Conservation (phyloP, 176 grass and related monocot genomes). For the Zea luxurians region DNA sequence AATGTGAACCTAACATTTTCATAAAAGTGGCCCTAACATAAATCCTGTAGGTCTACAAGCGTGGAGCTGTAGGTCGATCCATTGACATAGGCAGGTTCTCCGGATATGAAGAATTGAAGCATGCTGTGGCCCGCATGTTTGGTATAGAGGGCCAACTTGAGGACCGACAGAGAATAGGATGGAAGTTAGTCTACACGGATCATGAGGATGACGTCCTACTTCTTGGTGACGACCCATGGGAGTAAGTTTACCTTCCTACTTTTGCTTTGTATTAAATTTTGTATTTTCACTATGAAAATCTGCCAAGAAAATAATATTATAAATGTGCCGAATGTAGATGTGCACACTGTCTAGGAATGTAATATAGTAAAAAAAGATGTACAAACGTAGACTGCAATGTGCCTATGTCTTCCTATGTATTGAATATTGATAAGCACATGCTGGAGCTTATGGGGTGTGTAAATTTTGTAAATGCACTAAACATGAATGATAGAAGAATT, state of each 20-base stretch:
- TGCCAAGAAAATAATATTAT: slow-evolving; percentile 10
- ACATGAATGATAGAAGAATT: not conserved
- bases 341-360: not conserved
- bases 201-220: slow-evolving; percentile 91
- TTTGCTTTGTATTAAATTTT: slow-evolving; percentile 6
- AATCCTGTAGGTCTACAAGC: slow-evolving; percentile 84
- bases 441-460: not conserved
- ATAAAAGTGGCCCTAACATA: slow-evolving; percentile 8
- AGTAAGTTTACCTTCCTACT: slow-evolving; percentile 61
- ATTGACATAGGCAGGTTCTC: slow-evolving; percentile 84
- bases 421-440: not conserved
- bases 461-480: not conserved
- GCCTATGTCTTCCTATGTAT: not conserved
- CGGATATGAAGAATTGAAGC: slow-evolving; percentile 87
- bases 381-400: not conserved
- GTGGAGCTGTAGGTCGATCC: slow-evolving; percentile 94
- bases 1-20: slow-evolving; percentile 26
- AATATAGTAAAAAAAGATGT: slow-evolving; percentile 22
- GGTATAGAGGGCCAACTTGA: slow-evolving; percentile 98
- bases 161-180: slow-evolving; percentile 86
- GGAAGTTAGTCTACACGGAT: slow-evolving; percentile 98
- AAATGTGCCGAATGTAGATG: not conserved
- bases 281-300: not conserved
- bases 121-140: slow-evolving; percentile 96
- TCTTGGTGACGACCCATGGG: slow-evolving; percentile 97